Base-by-base conservation (phyloP, 2,329 filamentous ascomycete species). In the Macrophomina phaseolina region DNA sequence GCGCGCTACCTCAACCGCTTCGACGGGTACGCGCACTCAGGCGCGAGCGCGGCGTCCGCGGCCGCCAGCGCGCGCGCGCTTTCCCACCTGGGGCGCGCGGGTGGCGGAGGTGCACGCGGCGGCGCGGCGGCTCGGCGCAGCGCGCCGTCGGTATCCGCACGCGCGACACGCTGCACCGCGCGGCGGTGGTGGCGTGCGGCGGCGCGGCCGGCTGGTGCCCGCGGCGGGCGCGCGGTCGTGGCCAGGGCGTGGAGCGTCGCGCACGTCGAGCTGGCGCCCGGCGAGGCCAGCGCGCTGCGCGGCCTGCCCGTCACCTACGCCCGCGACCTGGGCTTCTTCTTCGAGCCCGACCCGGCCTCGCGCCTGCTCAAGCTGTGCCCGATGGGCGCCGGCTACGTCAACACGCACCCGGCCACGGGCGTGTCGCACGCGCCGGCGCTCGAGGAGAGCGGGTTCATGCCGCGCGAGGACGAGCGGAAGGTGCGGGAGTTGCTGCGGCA, bases 321-420 rank as follows among this genome's bases (percentile, higher is more conserved):
- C 1, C 82, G 87, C 1, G 87, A 90, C 68, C 77, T 89, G 0
- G 87, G 87, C 0, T 90, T 90, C 79, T 87, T 88, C 76, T 90
- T 90, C 67, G 88, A 90, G 73, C 87, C 88, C 0, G 87, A 90
- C 69, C 83, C 81, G 0, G 80, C 81, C 68, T 89, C 86, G 0
- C 82, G 83, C 28, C 74, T 89, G 4, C 76, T 90, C 51, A 90
- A 90, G 76, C 71, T 90, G 9, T 89, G 86, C 70, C 85, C 86
- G 0, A 81, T 85, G 73, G 86, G 86, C 1, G 85, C 82, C 0
- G 88, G 87, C 0, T 87, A 81, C 68, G 79, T 81, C 60, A 85
- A 87, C 69, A 83, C 83, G 12, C 83, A 86, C 23, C 69, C 67
- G 67, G 73, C 71, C 1, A 72, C 70, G 53, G 82, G 74, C 28